Evolutionary conservation across 768 basidiomycete genomes (phyloP).

Genomic region (Russula dissimulans): DNA sequence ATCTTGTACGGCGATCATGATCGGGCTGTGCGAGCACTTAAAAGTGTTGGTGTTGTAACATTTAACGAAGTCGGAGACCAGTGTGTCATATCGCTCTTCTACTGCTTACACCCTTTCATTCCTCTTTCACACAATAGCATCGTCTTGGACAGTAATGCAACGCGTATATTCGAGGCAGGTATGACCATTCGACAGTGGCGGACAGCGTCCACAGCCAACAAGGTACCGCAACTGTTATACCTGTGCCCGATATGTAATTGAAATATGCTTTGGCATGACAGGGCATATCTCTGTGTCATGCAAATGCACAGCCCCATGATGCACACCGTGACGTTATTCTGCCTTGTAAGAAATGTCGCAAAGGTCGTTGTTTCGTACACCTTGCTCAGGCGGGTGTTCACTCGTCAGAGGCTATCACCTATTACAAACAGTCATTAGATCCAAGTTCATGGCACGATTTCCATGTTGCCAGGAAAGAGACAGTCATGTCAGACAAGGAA

Average conservation of each 20-base stretch:
- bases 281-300: neutral
- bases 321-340: slow-evolving; percentile 19
- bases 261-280: neutral
- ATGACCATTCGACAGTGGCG: slow-evolving; percentile 13
- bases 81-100: neutral
- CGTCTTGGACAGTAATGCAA: neutral
- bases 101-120: neutral
- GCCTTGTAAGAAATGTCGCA: slow-evolving; percentile 32
- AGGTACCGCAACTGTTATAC: neutral
- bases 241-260: neutral
- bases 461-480: slow-evolving; percentile 23
- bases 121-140: neutral
- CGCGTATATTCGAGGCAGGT: slow-evolving; percentile 21
- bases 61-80: neutral
- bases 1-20: slow-evolving; percentile 38
- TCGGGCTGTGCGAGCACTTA: slow-evolving; percentile 27
- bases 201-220: neutral
- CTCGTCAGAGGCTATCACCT: slow-evolving; percentile 30
- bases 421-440: slow-evolving; percentile 10
- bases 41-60: neutral
- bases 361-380: slow-evolving; percentile 30
- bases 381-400: slow-evolving; percentile 29
- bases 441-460: slow-evolving; percentile 28
- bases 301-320: slow-evolving; percentile 10
- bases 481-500: slow-evolving; percentile 16